Base-by-base conservation (phyloP, 306 rosid genomes). In the Cicer cuneatum region DNA sequence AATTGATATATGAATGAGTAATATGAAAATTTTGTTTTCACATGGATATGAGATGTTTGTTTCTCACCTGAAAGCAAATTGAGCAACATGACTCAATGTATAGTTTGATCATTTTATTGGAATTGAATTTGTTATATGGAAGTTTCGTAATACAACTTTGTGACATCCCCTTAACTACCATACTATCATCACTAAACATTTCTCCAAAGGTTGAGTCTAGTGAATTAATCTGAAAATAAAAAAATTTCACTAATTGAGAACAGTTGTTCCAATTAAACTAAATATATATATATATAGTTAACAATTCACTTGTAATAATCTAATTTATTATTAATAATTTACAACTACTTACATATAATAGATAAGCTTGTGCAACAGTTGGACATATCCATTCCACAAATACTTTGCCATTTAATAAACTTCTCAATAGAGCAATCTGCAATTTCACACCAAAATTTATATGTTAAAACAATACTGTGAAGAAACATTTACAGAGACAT, bases 21-120 rank as follows among this genome's bases (percentile, higher is more conserved):
- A 39, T 1, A 14, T 62, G n/a, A 63, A 61, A 2, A 1, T n/a
- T 63, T 63, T 8, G 0, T 21, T 79, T 48, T 43, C 12, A 46
- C n/a, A 37, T 6, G 42, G 7, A 33, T 40, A 2, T 8, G 14
- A 37, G 52, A 6, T 38, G 21, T 16, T 41, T 45, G 15, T 47
- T 77, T 58, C 77, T 83, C 24, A 80, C 87, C 85, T 81, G 87
- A 10, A 77, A 81, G 76, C 87, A 84, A 69, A 84, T 69, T 49
- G 87, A 69, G 81, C 87, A 84, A 65, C 81, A 64, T 2, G 85
- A 73, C 1, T 63, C 66, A 14, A 42, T 80, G 80, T 62, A 62
- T 2, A 19, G 41, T 47, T 63, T 54, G 9, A 52, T 35, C 52
- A 73, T 73, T 48, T 63, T 48, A n/a, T 11, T 19, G 53, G 83